phyloP scores from a whole-genome alignment of 371 early-diverging fungal genomes.

The Saksenaea oblongispora region DNA sequence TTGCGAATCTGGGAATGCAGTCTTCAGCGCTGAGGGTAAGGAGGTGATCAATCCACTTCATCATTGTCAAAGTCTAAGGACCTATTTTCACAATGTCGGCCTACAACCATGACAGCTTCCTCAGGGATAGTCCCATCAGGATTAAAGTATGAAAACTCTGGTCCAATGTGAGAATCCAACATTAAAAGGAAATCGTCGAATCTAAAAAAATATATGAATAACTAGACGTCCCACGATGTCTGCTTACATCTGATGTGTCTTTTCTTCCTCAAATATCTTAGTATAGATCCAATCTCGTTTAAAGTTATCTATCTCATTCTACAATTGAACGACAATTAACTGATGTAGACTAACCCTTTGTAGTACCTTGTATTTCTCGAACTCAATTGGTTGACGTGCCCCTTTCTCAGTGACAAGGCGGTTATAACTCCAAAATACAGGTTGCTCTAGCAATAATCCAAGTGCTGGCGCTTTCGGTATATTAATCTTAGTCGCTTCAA shows the following conservation, averaged over 20 bases:
- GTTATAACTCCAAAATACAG: constrained; percentile 74
- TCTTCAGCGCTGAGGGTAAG: no score
- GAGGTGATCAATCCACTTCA: background rate
- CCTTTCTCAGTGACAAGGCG: constrained; percentile 33
- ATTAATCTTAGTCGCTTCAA: constrained; percentile 74
- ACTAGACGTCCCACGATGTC: background rate
- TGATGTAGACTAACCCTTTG: no score
- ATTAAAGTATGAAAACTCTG: constrained; percentile 47
- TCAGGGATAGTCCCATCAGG: constrained; percentile 37
- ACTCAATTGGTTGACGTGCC: constrained; percentile 40
- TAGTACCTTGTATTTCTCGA: constrained; percentile 46
- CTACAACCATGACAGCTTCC: constrained; percentile 17
- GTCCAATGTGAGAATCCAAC: constrained; percentile 56
- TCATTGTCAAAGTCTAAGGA: constrained; percentile 9
- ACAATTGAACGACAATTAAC: constrained; percentile 26
- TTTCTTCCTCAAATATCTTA: constrained; percentile 75
- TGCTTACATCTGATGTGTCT: constrained; percentile 49
- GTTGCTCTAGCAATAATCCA: constrained; percentile 91
- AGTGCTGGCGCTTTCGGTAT: constrained; percentile 98
- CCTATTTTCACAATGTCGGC: constrained; percentile 6
- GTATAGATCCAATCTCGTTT: constrained; percentile 81
- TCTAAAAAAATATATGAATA: constrained; percentile 22
- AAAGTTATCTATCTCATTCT: constrained; percentile 78
- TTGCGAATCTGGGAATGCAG: no score
- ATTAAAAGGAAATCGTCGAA: constrained; percentile 74